These are phyloP conservation scores for Kappamyces sp. DNA, from an alignment of 192 early-diverging fungal genomes.

Conservation along the genomic window DNA sequence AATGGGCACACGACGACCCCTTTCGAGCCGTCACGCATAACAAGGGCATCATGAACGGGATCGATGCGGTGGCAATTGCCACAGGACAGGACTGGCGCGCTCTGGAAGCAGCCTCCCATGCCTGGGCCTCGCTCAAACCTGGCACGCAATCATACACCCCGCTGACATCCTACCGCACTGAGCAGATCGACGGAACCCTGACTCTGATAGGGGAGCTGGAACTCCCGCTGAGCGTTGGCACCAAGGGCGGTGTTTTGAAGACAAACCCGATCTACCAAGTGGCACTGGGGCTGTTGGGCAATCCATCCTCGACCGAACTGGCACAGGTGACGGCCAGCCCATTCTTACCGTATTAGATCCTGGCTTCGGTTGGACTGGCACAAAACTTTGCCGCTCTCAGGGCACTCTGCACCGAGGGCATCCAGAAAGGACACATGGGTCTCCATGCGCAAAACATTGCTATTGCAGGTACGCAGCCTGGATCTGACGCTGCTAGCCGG, in stretches of 20 bases:
- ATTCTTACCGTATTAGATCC: constrained; percentile 27
- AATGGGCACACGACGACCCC: constrained; percentile 65
- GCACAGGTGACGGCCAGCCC: constrained; percentile 20
- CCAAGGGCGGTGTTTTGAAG: constrained; percentile 67
- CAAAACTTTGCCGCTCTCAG: constrained; percentile 77
- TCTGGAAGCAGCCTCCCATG: constrained; percentile 66
- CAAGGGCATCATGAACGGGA: constrained; percentile 80
- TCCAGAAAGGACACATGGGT: constrained; percentile 69
- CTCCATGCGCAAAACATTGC: constrained; percentile 52
- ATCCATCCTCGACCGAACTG: constrained; percentile 57
- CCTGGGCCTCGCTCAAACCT: constrained; percentile 49
- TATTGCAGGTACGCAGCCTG: constrained; percentile 1
- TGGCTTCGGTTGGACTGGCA: constrained; percentile 64
- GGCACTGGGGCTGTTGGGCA: constrained; percentile 58
- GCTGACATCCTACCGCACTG: constrained; percentile 72
- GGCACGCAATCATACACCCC: constrained; percentile 43
- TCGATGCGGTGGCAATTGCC: constrained; percentile 70
- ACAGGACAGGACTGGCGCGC: constrained; percentile 77
- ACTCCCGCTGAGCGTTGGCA: constrained; percentile 67
- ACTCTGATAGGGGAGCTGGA: constrained; percentile 62
- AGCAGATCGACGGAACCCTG: constrained; percentile 32
- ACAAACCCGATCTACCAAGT: constrained; percentile 67
- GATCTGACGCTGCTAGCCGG: constrained; percentile 53
- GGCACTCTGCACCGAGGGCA: constrained; percentile 67
- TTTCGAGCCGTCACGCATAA: constrained; percentile 71